Conservation (phyloP, 768 basidiomycete species). For the Mycena haematopus region DNA sequence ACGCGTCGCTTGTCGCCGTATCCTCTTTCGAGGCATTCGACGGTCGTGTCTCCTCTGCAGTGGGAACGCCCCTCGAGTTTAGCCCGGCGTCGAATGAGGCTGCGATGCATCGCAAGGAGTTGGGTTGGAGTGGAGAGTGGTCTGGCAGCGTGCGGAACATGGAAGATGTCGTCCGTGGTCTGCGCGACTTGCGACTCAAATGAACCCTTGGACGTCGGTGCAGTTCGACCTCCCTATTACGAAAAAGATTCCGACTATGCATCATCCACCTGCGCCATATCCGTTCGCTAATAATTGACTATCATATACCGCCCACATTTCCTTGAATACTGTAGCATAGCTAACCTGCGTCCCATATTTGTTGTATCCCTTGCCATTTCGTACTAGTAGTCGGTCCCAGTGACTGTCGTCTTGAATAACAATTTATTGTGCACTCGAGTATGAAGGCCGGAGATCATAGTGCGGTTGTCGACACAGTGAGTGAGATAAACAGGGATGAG, state of each 20-base stretch:
- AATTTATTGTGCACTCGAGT: too few relatives aligned
- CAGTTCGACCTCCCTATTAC: neutral
- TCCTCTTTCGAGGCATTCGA: neutral
- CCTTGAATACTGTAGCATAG: neutral
- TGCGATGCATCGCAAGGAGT: conserved; percentile 27
- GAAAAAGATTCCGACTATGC: neutral
- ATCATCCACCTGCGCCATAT: neutral
- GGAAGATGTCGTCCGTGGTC: conserved; percentile 25
- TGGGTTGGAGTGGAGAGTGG: conserved; percentile 26
- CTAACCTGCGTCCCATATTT: neutral
- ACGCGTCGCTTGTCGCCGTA: conserved; percentile 15
- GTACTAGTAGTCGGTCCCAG: neutral
- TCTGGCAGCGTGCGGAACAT: conserved; percentile 23
- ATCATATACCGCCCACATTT: neutral
- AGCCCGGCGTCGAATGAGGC: neutral
- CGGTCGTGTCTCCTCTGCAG: neutral
- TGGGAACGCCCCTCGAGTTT: too few relatives aligned
- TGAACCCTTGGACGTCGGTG: neutral
- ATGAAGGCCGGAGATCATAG: too few relatives aligned
- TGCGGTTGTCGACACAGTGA: too few relatives aligned
- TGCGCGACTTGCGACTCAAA: conserved; percentile 19
- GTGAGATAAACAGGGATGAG: too few relatives aligned
- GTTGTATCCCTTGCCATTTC: neutral
- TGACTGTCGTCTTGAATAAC: too few relatives aligned
- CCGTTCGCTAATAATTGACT: neutral